Base-by-base conservation (phyloP, 2,329 filamentous ascomycete genomes). In the Sphaerostilbella broomeana region DNA sequence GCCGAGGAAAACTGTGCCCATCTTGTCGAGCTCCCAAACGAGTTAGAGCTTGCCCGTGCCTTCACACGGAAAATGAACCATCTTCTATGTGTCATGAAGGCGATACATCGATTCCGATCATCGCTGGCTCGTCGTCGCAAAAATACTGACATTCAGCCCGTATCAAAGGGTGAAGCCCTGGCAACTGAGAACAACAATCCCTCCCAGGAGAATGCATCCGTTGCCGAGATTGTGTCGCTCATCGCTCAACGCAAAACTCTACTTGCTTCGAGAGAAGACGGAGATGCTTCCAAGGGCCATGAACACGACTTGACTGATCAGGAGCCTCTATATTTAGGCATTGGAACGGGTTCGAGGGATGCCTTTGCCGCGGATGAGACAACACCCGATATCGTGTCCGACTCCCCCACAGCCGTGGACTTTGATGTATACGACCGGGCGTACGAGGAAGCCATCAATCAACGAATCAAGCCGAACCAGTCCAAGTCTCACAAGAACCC, bases 21-120 rank as follows among this genome's bases (percentile, higher is more conserved):
- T 47, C 67, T 87, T 12, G 71, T 97, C 21, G 86, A 88, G 45
- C 77, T 81, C 5, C 90, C 90, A 1, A 97, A 90, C 42, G 85
- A 92, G 51, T 80, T 89, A 40, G 92, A 98, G 63, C 77, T 95
- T 55, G 87, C 87, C 52, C 79, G 84, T 47, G 92, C 92, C 11
- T 94, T 97, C 48, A 97, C 92, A 3, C 78, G 77, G 17, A 94
- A 88, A 55, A 88, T 97, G 75, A 81, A 81, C 43, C 83, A 92
- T 55, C 71, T 97, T 2, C 70, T 97, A 42, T 86, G 81, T 37
- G 86, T 97, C 49, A 84, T 97, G 70, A 92, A 86, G 75, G 92
- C 89, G 4, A 90, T 94, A 27, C 81, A 83, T 47, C 85, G 84
- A 42, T 95, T 97, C 69, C 95, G 94, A 59, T 68, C 75, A 35